phyloP scores from a whole-genome alignment of 306 rosid genomes.

The Quercus variabilis region DNA sequence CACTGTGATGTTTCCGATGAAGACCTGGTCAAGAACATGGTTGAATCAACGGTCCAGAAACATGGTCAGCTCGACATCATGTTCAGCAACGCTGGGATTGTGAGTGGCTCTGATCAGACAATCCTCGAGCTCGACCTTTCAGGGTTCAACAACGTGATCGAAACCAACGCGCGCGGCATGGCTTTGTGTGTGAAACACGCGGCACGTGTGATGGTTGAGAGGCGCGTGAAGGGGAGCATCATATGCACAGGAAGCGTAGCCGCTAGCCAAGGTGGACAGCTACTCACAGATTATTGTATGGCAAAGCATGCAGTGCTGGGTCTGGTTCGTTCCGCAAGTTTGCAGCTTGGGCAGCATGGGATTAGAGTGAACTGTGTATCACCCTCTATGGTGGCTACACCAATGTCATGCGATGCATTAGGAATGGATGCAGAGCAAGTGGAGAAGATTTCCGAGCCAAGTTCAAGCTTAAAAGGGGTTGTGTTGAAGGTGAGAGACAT shows the following conservation, averaged over 20 bases:
- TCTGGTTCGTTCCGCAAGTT: constrained; percentile 37
- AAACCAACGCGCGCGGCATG: constrained; percentile 32
- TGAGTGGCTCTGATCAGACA: constrained; percentile 22
- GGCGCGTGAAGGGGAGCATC: constrained; percentile 40
- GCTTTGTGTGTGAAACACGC: constrained; percentile 47
- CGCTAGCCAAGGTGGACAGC: neutral
- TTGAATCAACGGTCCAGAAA: constrained; percentile 29
- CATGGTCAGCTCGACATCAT: constrained; percentile 47
- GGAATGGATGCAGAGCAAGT: constrained; percentile 9
- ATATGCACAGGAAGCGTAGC: constrained; percentile 40
- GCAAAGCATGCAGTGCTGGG: constrained; percentile 58
- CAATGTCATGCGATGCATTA: neutral
- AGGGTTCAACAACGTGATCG: constrained; percentile 15
- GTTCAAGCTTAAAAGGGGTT: constrained; percentile 34
- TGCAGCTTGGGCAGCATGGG: constrained; percentile 32
- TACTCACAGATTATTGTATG: constrained; percentile 30
- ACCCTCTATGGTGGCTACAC: constrained; percentile 41
- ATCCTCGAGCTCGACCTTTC: constrained; percentile 39
- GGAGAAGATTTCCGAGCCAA: neutral
- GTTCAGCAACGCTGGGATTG: constrained; percentile 53
- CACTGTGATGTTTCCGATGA: constrained; percentile 56
- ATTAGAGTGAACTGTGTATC: constrained; percentile 53
- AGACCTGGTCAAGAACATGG: constrained; percentile 38
- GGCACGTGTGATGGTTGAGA: constrained; percentile 48
- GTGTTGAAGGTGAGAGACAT: constrained; percentile 27